Percentiles rank a stretch among this genome's conserved stretches.
Conservation (phyloP, 169 alveolate genomes). For the Prorocentrum cordatum region DNA sequence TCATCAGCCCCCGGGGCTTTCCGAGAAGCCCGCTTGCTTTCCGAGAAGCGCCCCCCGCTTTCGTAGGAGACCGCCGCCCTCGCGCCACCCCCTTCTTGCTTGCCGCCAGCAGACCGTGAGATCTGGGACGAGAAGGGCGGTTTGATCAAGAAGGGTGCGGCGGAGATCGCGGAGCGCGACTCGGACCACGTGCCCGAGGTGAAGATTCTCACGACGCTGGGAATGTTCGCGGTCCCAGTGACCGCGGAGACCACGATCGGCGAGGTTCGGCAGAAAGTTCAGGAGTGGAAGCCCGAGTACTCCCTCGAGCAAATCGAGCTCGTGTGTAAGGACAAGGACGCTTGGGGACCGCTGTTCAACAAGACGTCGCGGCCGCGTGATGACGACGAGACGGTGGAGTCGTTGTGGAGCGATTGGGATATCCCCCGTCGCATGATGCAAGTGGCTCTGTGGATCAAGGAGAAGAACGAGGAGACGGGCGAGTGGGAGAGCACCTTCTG, state of each 20-base stretch:
- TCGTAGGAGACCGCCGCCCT: too few species aligned
- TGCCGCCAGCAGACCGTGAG: conserved; percentile 69
- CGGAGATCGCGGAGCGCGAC: conserved; percentile 63
- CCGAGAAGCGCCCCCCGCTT: too few species aligned
- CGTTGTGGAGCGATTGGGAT: conserved; percentile 68
- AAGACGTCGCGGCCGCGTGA: conserved; percentile 68
- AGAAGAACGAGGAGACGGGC: conserved; percentile 44
- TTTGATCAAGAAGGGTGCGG: conserved; percentile 65
- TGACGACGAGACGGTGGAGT: conserved; percentile 62
- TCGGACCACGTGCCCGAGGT: conserved; percentile 39
- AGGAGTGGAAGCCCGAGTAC: conserved; percentile 68
- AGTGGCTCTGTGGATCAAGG: conserved; percentile 47
- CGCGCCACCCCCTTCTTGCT: too few species aligned
- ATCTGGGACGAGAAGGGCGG: conserved; percentile 72
- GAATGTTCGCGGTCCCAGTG: conserved; percentile 67
- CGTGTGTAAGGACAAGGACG: conserved; percentile 60
- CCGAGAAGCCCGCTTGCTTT: too few species aligned
- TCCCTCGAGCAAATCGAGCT: conserved; percentile 65
- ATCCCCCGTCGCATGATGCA: conserved; percentile 70
- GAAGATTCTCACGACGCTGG: conserved; percentile 50
- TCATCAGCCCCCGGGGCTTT: too few species aligned
- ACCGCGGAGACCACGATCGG: conserved; percentile 65
- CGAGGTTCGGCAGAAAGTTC: conserved; percentile 68
- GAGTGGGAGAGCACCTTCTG: too few species aligned
- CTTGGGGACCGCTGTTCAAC: conserved; percentile 68